Evolutionary conservation across 2,329 filamentous ascomycete species (phyloP).

Genomic region (Mycogone perniciosa): DNA sequence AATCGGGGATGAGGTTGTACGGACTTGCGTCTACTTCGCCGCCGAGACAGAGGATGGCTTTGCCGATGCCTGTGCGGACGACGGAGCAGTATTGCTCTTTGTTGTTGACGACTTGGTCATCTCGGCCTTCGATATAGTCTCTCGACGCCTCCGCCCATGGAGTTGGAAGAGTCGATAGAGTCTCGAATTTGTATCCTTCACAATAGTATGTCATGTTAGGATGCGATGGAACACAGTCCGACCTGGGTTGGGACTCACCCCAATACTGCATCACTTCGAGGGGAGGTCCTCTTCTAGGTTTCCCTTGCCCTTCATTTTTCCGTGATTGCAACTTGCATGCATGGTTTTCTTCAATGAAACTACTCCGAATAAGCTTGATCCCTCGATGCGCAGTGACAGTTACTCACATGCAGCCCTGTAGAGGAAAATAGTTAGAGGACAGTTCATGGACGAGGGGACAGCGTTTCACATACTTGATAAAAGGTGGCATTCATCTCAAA

Average conservation of each 20-base stretch:
- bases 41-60: conserved; percentile 67
- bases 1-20: neutral
- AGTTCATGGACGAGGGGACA: neutral
- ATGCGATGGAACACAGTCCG: neutral
- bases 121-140: conserved; percentile 72
- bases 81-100: conserved; percentile 94
- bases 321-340: conserved; percentile 60
- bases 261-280: conserved; percentile 87
- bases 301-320: conserved; percentile 42
- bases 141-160: conserved; percentile 68
- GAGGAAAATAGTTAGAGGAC: conserved; percentile 15
- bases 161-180: conserved; percentile 66
- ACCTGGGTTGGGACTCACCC: conserved; percentile 47
- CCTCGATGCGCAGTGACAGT: neutral
- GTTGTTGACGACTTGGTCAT: conserved; percentile 71
- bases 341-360: conserved; percentile 91
- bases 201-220: neutral
- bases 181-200: conserved; percentile 93
- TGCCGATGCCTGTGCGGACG: conserved; percentile 80
- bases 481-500: conserved; percentile 96
- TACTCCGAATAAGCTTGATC: conserved; percentile 28
- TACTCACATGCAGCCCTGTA: conserved; percentile 49
- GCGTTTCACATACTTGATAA: conserved; percentile 62
- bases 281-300: conserved; percentile 38
- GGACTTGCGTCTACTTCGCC: conserved; percentile 88